Conservation (phyloP, 2,329 filamentous ascomycete species). For the Stagonosporopsis rhizophila region DNA sequence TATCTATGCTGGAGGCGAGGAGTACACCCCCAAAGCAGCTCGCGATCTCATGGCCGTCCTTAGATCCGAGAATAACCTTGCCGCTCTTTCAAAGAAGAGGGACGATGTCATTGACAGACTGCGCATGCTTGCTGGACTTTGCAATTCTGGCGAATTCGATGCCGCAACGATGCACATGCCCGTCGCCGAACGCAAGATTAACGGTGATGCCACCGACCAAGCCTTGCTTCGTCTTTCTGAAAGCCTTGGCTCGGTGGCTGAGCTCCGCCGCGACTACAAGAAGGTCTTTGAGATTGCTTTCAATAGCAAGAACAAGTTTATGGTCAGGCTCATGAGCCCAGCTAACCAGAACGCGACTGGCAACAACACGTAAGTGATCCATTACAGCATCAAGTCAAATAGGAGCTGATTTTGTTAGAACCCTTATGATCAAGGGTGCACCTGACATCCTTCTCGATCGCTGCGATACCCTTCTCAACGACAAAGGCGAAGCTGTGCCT, state of each 20-base stretch:
- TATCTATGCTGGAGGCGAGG: slow-evolving; percentile 64
- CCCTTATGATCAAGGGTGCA: slow-evolving; percentile 80
- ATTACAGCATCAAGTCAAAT: not conserved
- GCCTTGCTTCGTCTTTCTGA: slow-evolving; percentile 77
- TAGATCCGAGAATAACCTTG: slow-evolving; percentile 48
- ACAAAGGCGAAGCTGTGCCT: slow-evolving; percentile 59
- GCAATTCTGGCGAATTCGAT: slow-evolving; percentile 79
- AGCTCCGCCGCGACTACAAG: slow-evolving; percentile 68
- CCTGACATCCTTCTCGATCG: slow-evolving; percentile 74
- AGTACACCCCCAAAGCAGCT: slow-evolving; percentile 61
- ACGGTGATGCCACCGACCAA: slow-evolving; percentile 79
- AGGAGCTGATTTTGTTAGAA: slow-evolving; percentile 23
- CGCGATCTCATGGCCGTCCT: slow-evolving; percentile 42
- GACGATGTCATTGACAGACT: slow-evolving; percentile 59
- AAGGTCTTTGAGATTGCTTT: slow-evolving; percentile 69
- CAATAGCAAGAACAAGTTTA: slow-evolving; percentile 86
- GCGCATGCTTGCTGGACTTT: slow-evolving; percentile 68
- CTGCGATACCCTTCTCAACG: slow-evolving; percentile 64
- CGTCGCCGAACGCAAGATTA: slow-evolving; percentile 67
- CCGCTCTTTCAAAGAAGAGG: slow-evolving; percentile 29
- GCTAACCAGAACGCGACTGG: slow-evolving; percentile 38
- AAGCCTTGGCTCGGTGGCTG: slow-evolving; percentile 64
- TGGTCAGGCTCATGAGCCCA: slow-evolving; percentile 68
- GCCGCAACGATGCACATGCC: slow-evolving; percentile 66
- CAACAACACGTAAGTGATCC: slow-evolving; percentile 30